Base-by-base conservation (phyloP, 2,329 filamentous ascomycete species). In the Pseudogymnoascus sp. region DNA sequence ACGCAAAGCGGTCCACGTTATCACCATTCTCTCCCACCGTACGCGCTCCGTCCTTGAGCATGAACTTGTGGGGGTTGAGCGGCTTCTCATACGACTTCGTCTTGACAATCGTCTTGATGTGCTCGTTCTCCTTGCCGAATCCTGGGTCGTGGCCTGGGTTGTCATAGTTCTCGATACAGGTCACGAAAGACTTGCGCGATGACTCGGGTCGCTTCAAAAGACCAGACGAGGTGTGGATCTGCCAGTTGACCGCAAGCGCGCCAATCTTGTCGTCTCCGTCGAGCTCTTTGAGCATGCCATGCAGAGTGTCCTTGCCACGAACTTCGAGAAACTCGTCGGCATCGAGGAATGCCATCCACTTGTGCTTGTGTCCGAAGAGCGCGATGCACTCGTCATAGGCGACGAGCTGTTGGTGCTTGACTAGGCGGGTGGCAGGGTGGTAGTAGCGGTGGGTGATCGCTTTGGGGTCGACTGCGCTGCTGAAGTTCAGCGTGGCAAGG, bases 81-180 rank as follows among this genome's bases (percentile, higher is more conserved):
- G 63, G 37, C 7, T 58, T 43, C 1, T 59, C 62, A 57, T 65
- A 68, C 54, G 67, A 63, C 16, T 65, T 65, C 6, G 65, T 68
- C 54, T 69, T 70, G 14, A 71, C 69, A 57, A 73, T 70, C 12
- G 67, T 67, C 64, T 73, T 72, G 64, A 72, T 68, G 59, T 72
- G 69, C 16, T 62, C 62, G 47, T 73, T 73, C 43, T 68, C 67
- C 2, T 65, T 65, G 7, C 59, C 60, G 35, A 58, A 62, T 54
- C 65, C 67, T 8, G 57, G 57, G 11, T 61, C 54, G 47, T 65
- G 18, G 16, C 61, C 50, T 0, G 61, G 34, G 43, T 65, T 62
- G 30, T 72, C 69, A 34, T 62, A 65, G 25, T 58, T 11, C 57
- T 38, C 34, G 32, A 71, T 66, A 39, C 70, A 73, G 16, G 65